These are phyloP conservation scores for Euryodendron excelsum DNA, from an alignment of 148 eudicot genomes.

Conservation along the genomic window DNA sequence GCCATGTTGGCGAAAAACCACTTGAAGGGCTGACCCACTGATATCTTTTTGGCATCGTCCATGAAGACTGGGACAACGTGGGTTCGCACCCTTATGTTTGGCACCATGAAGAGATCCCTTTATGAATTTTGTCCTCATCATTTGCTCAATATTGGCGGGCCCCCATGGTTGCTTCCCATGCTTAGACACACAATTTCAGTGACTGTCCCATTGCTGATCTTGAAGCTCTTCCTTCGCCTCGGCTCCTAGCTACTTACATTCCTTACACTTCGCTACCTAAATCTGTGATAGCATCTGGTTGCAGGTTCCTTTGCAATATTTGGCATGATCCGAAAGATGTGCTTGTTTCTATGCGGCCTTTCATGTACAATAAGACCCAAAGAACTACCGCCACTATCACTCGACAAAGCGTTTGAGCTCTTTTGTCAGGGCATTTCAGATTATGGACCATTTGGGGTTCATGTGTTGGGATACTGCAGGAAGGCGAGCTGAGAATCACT, in stretches of 20 bases:
- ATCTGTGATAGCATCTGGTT: neutral
- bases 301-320: conserved; percentile 16
- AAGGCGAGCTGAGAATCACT: conserved; percentile 9
- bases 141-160: neutral
- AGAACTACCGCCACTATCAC: neutral
- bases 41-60: conserved; percentile 9
- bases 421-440: conserved; percentile 16
- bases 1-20: conserved; percentile 12
- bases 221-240: neutral
- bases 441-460: conserved; percentile 21
- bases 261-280: neutral
- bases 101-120: neutral
- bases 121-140: conserved; percentile 4
- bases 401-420: conserved; percentile 11
- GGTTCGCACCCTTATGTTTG: conserved; percentile 15
- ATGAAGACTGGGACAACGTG: conserved; percentile 20
- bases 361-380: conserved; percentile 2
- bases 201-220: neutral
- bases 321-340: conserved; percentile 20
- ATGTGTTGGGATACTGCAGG: conserved; percentile 13
- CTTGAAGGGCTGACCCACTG: neutral
- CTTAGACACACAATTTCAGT: neutral
- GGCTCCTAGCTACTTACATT: conserved; percentile 16
- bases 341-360: conserved; percentile 9
- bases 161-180: conserved; percentile 18